phyloP scores from a whole-genome alignment of 1,284 basidiomycete species.

The Marasmius fiardii region DNA sequence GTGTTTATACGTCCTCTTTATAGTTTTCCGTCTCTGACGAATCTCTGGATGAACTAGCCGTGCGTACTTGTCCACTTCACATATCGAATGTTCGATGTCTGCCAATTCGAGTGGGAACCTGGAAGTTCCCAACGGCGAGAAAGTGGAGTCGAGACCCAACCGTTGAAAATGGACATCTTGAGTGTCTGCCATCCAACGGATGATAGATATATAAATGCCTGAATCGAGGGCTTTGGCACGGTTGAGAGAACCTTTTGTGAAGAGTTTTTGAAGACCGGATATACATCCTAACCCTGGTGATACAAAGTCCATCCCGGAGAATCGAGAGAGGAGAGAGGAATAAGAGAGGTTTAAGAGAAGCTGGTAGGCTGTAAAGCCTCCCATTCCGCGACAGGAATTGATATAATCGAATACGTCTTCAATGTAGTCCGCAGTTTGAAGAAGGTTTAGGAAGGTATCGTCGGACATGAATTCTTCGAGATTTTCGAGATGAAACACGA shows the following conservation, averaged over 20 bases:
- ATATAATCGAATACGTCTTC: conserved; percentile 54
- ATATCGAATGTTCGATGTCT: conserved; percentile 65
- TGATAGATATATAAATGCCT: conserved; percentile 45
- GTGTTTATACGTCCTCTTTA: conserved; percentile 25
- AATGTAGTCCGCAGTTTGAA: conserved; percentile 42
- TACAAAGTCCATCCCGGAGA: conserved; percentile 59
- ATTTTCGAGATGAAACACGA: conserved; percentile 53
- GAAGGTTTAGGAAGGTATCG: conserved; percentile 32
- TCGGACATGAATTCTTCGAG: conserved; percentile 55
- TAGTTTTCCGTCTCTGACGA: conserved; percentile 23
- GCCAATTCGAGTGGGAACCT: conserved; percentile 28
- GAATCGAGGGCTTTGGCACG: conserved; percentile 24
- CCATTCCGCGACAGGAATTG: conserved; percentile 55
- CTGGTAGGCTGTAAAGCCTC: conserved; percentile 58
- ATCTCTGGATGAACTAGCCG: conserved; percentile 40
- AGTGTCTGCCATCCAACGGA: conserved; percentile 52
- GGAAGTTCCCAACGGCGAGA: conserved; percentile 3
- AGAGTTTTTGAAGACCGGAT: conserved; percentile 52
- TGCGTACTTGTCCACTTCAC: conserved; percentile 66
- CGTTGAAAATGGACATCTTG: conserved; percentile 51
- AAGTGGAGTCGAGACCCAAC: neutral
- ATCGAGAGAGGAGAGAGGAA: conserved; percentile 45
- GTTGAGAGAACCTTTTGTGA: conserved; percentile 33
- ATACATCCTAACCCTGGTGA: conserved; percentile 55
- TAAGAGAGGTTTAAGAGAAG: conserved; percentile 56